Percentiles rank a stretch among this genome's conserved stretches.
Conservation (phyloP, 306 rosid genomes). For the Gillenia trifoliata region DNA sequence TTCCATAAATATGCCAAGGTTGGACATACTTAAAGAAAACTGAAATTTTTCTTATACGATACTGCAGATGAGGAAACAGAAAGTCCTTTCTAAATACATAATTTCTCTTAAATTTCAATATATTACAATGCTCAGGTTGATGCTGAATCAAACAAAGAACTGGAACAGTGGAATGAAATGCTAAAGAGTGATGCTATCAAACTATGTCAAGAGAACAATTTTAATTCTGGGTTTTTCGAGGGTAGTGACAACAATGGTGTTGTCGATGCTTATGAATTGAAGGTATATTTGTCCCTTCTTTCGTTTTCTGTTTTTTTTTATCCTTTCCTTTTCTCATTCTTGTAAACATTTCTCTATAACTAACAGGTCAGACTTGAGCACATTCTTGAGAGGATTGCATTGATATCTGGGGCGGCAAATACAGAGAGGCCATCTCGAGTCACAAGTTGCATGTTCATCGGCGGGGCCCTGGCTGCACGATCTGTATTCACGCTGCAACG, state of each 20-base stretch:
- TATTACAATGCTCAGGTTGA: conserved; percentile 53
- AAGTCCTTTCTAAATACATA: not conserved
- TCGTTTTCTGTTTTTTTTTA: not conserved
- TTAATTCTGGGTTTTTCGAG: conserved; percentile 90
- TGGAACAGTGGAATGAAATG: conserved; percentile 98
- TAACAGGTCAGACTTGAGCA: conserved; percentile 93
- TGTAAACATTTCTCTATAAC: conserved; percentile 6
- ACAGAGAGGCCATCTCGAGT: conserved; percentile 82
- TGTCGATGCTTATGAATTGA: conserved; percentile 91
- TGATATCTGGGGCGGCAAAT: conserved; percentile 92
- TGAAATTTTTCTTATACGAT: not conserved
- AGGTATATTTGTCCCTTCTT: conserved; percentile 34
- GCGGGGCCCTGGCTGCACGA: conserved; percentile 92
- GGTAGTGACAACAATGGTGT: conserved; percentile 73
- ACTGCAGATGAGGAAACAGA: not conserved
- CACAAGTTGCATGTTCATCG: conserved; percentile 65
- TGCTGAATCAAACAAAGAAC: conserved; percentile 79
- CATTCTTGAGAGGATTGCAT: conserved; percentile 82
- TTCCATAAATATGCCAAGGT: conserved; percentile 89
- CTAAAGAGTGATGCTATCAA: conserved; percentile 78
- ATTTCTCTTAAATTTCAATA: conserved; percentile 4
- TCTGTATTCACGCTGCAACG: conserved; percentile 80
- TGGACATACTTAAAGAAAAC: conserved; percentile 7
- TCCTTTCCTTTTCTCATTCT: not conserved
- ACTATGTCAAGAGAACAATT: conserved; percentile 89